Conservation (phyloP, 306 rosid species). For the Medicago truncatula region MtrunA17r5.0-ANR NC_053048.1:30677001-30677500, state of each 20-base stretch:
- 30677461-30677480: no score
- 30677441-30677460: no score
- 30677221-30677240: conserved; percentile 33
- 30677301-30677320: not conserved
- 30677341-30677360: not conserved
- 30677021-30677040: conserved; percentile 5
- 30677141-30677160: conserved; percentile 14
- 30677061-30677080: conserved; percentile 22
- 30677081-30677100: conserved; percentile 24
- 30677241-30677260: conserved; percentile 25
- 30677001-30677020: conserved; percentile 19
- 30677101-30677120: not conserved
- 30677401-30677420: no score
- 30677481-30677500: no score
- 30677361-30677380: no score
- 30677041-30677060: conserved; percentile 9
- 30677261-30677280: not conserved
- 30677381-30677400: no score
- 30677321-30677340: not conserved
- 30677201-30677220: conserved; percentile 46
- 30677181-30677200: conserved; percentile 28
- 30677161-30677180: conserved; percentile 28
- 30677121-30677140: conserved; percentile 34
- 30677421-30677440: no score
- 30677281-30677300: conserved; percentile 15